Evolutionary conservation across 2,329 filamentous ascomycete species (phyloP), one percentile per base, ranked within the genome.

Genomic region (Colletotrichum aenigma): DNA sequence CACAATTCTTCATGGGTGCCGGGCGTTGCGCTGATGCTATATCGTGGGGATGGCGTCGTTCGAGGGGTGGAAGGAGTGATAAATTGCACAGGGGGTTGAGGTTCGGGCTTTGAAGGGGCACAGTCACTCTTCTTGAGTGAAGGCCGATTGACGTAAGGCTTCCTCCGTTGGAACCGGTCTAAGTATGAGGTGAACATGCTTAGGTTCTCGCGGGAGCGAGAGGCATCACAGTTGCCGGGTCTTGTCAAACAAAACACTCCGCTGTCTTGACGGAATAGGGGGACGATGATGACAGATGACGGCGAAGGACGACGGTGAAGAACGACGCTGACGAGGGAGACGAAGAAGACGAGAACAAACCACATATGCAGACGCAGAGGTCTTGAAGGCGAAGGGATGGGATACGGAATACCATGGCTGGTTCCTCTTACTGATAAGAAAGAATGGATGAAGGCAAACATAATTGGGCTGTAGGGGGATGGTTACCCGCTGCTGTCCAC

Each of bases 141-240:
- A 24, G 43, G 43, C n/a, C 12, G 12, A 13, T 21, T 48, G 18
- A 15, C 34, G 16, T 9, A 18, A 8, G 36, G 36, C 7, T 8
- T 8, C 7, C 7, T 36, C 15, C 9, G 36, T 43, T 43, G 36
- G 2, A 18, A 13, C 43, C 0, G n/a, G 43, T 7, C 9, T n/a
- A 0, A 7, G n/a, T 4, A 21, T 2, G 43, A 52, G 1, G 7
- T 13, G 6, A 6, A 21, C 6, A 3, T 13, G 6, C 43, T 3
- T 3, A 7, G 2, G n/a, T 52, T 1, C 43, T 21, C 6, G n/a
- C 43, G 1, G 6, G 7, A 6, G 7, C n/a, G 6, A 6, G 21
- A 7, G 2, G 43, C 43, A 3, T 6, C 2, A 13, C 1, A 6
- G 6, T 2, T 21, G 43, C 10, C 2, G 2, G 43, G 43, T 4